phyloP scores from a whole-genome alignment of 2,329 filamentous ascomycete genomes.

The Aspergillus sp. region DNA sequence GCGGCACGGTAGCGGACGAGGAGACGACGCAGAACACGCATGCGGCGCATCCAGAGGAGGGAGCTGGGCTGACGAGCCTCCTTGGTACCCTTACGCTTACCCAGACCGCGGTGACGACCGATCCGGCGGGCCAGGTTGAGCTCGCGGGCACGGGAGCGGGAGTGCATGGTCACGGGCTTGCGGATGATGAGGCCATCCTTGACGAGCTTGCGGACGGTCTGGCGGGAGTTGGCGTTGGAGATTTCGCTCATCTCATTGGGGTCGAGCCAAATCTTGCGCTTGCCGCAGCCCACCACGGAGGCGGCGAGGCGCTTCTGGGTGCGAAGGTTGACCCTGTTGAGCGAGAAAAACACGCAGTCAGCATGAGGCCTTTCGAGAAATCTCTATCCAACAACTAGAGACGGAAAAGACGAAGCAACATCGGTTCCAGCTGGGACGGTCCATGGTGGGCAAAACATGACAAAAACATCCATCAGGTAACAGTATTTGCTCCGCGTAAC shows the following conservation, averaged over 20 bases:
- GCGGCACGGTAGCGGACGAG: conserved; percentile 99
- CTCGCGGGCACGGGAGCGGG: conserved; percentile 91
- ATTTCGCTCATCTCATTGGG: conserved; percentile 99
- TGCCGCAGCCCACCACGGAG: conserved; percentile 96
- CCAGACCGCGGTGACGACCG: conserved; percentile 97
- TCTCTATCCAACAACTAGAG: background rate
- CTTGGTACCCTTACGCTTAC: conserved; percentile 99
- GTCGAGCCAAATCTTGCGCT: conserved; percentile 99
- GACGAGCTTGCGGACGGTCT: conserved; percentile 99
- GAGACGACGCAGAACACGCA: conserved; percentile 97
- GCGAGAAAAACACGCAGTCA: conserved; percentile 32
- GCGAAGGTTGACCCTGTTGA: conserved; percentile 92
- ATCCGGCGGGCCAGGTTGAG: conserved; percentile 92
- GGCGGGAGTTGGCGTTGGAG: conserved; percentile 99
- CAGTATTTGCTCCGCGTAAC: conserved; percentile 19
- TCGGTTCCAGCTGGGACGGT: conserved; percentile 11
- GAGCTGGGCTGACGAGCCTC: conserved; percentile 99
- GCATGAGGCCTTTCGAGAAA: conserved; percentile 24
- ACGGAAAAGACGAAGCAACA: conserved; percentile 6
- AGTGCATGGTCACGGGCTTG: conserved; percentile 99
- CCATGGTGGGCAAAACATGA: conserved; percentile 6
- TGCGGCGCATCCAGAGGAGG: conserved; percentile 99
- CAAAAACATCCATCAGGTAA: conserved; percentile 20
- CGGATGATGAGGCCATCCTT: conserved; percentile 99
- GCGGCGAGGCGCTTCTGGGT: conserved; percentile 99